phyloP scores from a whole-genome alignment of 345 rosid genomes.

The Luvunga scandens region DNA sequence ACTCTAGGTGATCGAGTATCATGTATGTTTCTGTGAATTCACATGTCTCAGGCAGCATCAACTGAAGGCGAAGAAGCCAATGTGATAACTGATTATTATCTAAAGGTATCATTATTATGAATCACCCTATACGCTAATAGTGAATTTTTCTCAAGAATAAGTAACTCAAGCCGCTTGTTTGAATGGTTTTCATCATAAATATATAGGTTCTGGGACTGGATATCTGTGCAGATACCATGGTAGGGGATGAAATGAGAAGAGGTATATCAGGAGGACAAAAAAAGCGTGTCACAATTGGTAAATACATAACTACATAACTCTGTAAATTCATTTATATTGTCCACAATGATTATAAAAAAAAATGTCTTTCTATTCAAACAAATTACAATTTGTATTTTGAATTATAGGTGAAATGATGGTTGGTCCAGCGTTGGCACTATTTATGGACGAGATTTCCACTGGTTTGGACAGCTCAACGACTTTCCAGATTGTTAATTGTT shows the following conservation, averaged over 20 bases:
- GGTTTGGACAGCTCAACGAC: constrained; percentile 85
- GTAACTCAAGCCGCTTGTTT: background rate
- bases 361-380: background rate
- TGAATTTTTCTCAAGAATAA: background rate
- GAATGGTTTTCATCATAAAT: background rate
- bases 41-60: constrained; percentile 43
- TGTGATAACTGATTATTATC: constrained; percentile 50
- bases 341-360: background rate
- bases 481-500: constrained; percentile 56
- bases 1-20: background rate
- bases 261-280: constrained; percentile 73
- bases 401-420: constrained; percentile 70
- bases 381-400: background rate
- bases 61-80: constrained; percentile 44
- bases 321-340: background rate
- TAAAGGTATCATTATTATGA: constrained; percentile 39
- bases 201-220: constrained; percentile 43
- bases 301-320: background rate
- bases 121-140: background rate
- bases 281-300: constrained; percentile 74
- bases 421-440: constrained; percentile 60
- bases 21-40: background rate
- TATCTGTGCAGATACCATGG: constrained; percentile 59
- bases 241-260: constrained; percentile 62
- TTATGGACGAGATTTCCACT: constrained; percentile 81